These are phyloP conservation scores for Capsella rubella DNA, from an alignment of 441 rosid genomes.

Conservation along the genomic window DNA sequence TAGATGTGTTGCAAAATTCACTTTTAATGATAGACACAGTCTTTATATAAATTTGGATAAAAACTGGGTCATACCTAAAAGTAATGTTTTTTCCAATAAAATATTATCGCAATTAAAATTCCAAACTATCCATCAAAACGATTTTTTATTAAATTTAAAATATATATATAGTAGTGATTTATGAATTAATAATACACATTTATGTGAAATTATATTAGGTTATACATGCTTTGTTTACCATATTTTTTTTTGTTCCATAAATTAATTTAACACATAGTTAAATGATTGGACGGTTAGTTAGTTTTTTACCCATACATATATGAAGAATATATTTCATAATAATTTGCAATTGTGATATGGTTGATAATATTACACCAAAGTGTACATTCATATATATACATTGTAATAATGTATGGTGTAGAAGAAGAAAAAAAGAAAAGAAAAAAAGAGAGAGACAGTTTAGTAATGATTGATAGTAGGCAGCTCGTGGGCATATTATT, in stretches of 20 bases:
- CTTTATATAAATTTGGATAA: conserved; percentile 23
- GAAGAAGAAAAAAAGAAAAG: not conserved
- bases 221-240: not conserved
- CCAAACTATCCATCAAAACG: not conserved
- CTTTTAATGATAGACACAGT: conserved; percentile 32
- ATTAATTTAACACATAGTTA: not conserved
- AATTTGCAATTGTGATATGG: not conserved
- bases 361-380: not conserved
- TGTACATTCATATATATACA: not conserved
- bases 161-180: too few relatives aligned
- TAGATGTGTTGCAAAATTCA: conserved; percentile 19
- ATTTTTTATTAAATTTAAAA: not conserved
- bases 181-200: not conserved
- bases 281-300: not conserved
- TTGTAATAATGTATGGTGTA: not conserved
- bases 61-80: not conserved
- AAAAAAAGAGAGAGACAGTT: conserved; percentile 6
- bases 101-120: not conserved
- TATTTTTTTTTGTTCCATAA: not conserved
- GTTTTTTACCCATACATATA: not conserved
- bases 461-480: conserved; percentile 31
- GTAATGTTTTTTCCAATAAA: not conserved
- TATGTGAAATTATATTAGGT: not conserved
- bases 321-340: not conserved
- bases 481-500: conserved; percentile 32